phyloP scores from a whole-genome alignment of 1,284 basidiomycete species.

The Fomitopsis betulina region DNA sequence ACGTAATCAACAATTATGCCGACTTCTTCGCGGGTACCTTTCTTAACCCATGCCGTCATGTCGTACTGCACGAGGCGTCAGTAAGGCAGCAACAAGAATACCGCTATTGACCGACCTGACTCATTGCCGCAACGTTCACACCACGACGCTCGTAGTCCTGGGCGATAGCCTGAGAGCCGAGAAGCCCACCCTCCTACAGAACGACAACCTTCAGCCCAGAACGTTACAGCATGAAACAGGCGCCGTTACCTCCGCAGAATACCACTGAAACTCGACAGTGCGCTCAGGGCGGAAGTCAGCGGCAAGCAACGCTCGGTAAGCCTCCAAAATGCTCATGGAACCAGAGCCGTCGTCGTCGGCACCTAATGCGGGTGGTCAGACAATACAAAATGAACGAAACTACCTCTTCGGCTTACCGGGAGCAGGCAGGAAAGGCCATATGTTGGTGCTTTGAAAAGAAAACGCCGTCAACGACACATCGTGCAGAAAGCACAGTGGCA shows the following conservation, averaged over 20 bases:
- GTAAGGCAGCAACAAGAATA: constrained; percentile 15
- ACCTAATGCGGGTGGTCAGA: constrained; percentile 25
- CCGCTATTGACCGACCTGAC: constrained; percentile 51
- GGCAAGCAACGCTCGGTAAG: constrained; percentile 80
- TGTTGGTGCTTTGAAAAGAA: constrained; percentile 57
- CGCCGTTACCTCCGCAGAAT: constrained; percentile 70
- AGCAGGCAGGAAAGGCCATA: constrained; percentile 85
- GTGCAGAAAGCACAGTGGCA: constrained; percentile 12
- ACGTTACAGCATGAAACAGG: neutral
- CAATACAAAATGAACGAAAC: neutral
- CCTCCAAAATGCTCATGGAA: constrained; percentile 87
- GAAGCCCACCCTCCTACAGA: constrained; percentile 82
- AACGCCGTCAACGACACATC: constrained; percentile 6
- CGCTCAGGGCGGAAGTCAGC: constrained; percentile 74
- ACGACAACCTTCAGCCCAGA: constrained; percentile 19
- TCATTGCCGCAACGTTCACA: constrained; percentile 82
- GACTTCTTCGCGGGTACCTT: constrained; percentile 81
- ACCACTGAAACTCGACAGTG: constrained; percentile 95
- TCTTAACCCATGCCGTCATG: constrained; percentile 97
- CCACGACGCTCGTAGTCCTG: constrained; percentile 63
- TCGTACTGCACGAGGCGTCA: constrained; percentile 57
- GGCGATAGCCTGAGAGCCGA: constrained; percentile 92
- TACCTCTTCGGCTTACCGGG: constrained; percentile 53
- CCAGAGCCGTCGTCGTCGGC: constrained; percentile 92
- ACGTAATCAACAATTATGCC: constrained; percentile 91